phyloP scores from a whole-genome alignment of 2,329 filamentous ascomycete species.

The Aspergillus ruber region DNA sequence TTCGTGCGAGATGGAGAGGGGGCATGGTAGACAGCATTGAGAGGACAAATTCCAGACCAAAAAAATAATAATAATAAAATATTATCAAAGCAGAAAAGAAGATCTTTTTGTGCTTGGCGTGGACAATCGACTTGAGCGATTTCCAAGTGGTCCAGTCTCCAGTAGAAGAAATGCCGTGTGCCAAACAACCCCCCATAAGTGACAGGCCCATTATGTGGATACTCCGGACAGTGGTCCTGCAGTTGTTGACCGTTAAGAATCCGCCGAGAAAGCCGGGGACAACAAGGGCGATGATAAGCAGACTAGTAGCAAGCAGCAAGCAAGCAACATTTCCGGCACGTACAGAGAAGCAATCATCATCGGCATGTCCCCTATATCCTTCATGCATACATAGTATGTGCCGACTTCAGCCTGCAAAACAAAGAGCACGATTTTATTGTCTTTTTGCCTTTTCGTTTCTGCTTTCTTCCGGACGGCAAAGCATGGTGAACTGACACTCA shows the following conservation, averaged over 20 bases:
- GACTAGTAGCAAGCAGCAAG: not conserved
- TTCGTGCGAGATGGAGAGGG: conserved; percentile 13
- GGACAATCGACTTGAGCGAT: conserved; percentile 1
- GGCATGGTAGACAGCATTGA: conserved; percentile 1
- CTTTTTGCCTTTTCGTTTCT: not conserved
- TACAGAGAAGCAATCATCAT: not conserved
- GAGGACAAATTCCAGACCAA: conserved; percentile 1
- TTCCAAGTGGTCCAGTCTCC: not conserved
- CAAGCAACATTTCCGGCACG: not conserved
- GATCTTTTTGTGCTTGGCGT: conserved; percentile 7
- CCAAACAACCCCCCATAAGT: not conserved
- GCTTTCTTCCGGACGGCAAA: conserved; percentile 5
- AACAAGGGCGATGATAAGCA: not conserved
- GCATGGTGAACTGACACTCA: conserved; percentile 11
- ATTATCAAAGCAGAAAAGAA: not conserved
- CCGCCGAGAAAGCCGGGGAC: not conserved
- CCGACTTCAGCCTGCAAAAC: no score
- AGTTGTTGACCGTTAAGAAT: not conserved
- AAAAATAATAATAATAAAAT: not conserved
- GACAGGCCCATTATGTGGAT: not conserved
- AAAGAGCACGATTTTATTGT: not conserved
- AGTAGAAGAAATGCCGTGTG: not conserved
- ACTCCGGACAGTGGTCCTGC: not conserved
- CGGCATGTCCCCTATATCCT: not conserved
- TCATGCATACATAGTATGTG: no score